phyloP scores from a whole-genome alignment of 164 flowering plant genomes.

The Nelumbo lutea region DNA sequence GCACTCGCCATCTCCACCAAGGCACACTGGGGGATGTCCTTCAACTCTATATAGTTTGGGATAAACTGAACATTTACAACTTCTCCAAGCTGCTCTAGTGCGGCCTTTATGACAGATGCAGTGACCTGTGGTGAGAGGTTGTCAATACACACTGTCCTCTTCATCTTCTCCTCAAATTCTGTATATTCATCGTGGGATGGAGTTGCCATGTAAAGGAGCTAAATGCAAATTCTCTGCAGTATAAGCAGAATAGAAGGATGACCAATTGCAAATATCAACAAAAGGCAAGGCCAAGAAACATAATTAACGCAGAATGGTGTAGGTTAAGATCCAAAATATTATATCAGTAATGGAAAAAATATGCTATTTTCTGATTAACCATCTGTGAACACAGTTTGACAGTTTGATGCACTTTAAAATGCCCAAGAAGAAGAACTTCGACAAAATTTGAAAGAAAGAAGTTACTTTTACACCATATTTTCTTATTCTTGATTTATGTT shows the following conservation, averaged over 20 bases:
- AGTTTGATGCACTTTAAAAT: no score
- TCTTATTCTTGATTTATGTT: no score
- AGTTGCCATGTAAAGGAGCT: constrained; percentile 11
- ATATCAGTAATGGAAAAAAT: no score
- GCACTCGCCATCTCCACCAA: constrained; percentile 63
- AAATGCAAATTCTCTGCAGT: neutral
- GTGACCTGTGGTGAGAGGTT: constrained; percentile 58
- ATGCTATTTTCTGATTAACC: no score
- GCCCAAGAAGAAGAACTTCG: no score
- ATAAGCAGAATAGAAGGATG: neutral
- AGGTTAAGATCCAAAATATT: no score
- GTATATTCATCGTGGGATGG: constrained; percentile 36
- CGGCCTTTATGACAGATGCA: constrained; percentile 44
- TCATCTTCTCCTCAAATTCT: constrained; percentile 56
- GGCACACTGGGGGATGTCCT: constrained; percentile 37
- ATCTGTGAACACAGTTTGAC: no score
- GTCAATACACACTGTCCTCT: constrained; percentile 59
- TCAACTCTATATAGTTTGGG: constrained; percentile 45
- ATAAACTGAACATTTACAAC: constrained; percentile 50
- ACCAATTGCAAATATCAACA: no score
- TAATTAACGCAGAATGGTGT: no score
- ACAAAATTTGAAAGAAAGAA: no score
- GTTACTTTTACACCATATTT: no score
- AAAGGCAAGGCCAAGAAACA: no score
- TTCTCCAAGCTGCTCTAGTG: constrained; percentile 66